Percentiles rank a stretch among this genome's conserved stretches.
Evolutionary conservation across 768 basidiomycete genomes (phyloP).

Genomic region (Boletus speciosus): DNA sequence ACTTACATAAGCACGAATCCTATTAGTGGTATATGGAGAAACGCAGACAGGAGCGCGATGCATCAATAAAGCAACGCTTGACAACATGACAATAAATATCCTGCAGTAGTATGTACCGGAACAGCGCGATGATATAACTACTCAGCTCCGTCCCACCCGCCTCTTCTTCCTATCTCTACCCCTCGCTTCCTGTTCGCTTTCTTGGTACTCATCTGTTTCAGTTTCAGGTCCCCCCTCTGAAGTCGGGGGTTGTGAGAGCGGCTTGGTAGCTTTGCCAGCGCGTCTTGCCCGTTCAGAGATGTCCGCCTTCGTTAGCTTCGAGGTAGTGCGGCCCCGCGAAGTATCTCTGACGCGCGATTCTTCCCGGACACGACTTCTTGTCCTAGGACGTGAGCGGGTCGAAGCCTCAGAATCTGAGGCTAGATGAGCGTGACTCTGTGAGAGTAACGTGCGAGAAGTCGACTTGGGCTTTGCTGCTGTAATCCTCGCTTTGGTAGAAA

Average conservation of each 20-base stretch:
- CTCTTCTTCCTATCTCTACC: constrained; percentile 31
- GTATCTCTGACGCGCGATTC: constrained; percentile 16
- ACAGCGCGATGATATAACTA: background rate
- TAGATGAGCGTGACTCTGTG: constrained; percentile 15
- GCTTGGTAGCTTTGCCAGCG: background rate
- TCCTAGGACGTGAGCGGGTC: constrained; percentile 18
- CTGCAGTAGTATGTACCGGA: background rate
- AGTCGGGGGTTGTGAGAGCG: background rate
- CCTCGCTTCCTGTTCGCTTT: constrained; percentile 12
- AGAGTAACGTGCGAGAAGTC: constrained; percentile 18
- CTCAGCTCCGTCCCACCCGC: constrained; percentile 16
- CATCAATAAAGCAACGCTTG: background rate
- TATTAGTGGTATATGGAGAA: background rate
- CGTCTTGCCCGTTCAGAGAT: constrained; percentile 4
- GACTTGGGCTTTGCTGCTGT: constrained; percentile 10
- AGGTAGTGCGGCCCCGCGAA: constrained; percentile 1
- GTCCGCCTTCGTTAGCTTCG: constrained; percentile 7
- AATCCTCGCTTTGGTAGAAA: constrained; percentile 1
- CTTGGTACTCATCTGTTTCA: constrained; percentile 4
- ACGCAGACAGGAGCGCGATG: background rate
- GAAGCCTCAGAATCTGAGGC: constrained; percentile 26
- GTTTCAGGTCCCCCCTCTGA: constrained; percentile 11
- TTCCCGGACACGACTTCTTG: constrained; percentile 22
- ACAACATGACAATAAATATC: background rate
- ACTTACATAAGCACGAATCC: background rate